phyloP scores from a whole-genome alignment of 2,329 filamentous ascomycete species.

The Bipolaris sorokiniana region DNA sequence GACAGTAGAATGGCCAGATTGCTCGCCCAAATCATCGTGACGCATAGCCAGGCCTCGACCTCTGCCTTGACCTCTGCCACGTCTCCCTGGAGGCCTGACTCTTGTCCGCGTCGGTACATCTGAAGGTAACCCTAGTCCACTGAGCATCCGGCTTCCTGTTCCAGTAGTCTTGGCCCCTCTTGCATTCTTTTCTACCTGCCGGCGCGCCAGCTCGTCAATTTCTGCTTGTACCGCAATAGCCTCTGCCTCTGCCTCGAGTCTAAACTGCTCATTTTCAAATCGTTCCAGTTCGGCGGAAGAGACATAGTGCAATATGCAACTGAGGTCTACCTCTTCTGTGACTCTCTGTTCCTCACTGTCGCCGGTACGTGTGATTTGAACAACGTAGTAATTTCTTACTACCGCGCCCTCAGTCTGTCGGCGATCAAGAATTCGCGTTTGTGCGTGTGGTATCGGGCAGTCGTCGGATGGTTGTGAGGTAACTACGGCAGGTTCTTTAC shows the following conservation, averaged over 20 bases:
- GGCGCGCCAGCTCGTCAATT: conserved; percentile 26
- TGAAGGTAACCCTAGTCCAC: conserved; percentile 12
- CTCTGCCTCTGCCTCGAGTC: conserved; percentile 36
- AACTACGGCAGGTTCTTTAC: conserved; percentile 35
- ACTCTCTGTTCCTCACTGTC: conserved; percentile 10
- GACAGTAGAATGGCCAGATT: conserved; percentile 6
- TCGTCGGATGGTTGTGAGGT: conserved; percentile 28
- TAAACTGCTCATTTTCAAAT: conserved; percentile 43
- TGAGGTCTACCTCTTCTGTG: conserved; percentile 33
- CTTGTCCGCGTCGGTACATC: conserved; percentile 16
- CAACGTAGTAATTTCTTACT: conserved; percentile 35
- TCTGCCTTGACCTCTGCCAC: conserved; percentile 23
- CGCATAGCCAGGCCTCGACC: conserved; percentile 9
- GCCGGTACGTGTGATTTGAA: conserved; percentile 24
- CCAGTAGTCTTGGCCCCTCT: conserved; percentile 14
- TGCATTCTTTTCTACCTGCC: conserved; percentile 35
- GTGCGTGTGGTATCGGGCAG: conserved; percentile 38
- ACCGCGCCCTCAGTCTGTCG: conserved; percentile 33
- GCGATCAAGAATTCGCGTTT: conserved; percentile 39
- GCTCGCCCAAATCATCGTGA: conserved; percentile 5
- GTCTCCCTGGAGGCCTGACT: conserved; percentile 16
- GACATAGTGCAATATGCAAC: conserved; percentile 39
- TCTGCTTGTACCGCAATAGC: conserved; percentile 27
- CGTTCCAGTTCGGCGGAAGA: conserved; percentile 39
- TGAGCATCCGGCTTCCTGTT: conserved; percentile 20